Evolutionary conservation across 768 basidiomycete species (phyloP), one percentile per base, ranked within the genome.

Genomic region (Chalciporus piperatus): DNA sequence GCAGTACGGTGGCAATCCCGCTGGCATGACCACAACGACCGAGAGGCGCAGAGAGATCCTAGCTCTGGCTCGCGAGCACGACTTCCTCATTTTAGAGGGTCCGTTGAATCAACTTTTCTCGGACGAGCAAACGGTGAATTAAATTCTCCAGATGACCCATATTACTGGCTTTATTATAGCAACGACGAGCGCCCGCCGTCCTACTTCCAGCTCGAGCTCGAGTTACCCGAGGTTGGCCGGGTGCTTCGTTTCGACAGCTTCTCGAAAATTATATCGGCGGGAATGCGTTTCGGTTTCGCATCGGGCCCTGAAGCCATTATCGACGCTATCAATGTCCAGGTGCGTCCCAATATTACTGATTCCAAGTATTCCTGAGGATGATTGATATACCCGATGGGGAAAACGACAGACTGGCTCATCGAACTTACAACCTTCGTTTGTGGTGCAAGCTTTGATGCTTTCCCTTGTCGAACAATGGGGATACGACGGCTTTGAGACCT

Each of bases 181-280:
- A 64, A 73, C 6, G 63, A 70, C 11, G 72, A 81, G 22, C 75
- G 83, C 27, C 80, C 81, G 20, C 80, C 85, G 3, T 87, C 84
- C 3, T 94, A 92, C 70, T 88, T 92, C 65, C 75, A 80, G 38
- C 77, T 92, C 41, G 92, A 94, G 66, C 72, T 68, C 10, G 75
- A 80, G 41, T 76, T 80, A 61, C 74, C 76, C 3, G 77, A 82
- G 58, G 77, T 78, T n/a, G 91, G 90, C 1, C 78, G 83, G 14
- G 87, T 91, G 25, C 60, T 93, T 40, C 81, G 90, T 45, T 90
- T 95, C 63, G 92, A 94, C 63, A 87, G 85, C 63, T 75, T 94
- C 54, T 88, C 84, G 51, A 96, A 95, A 72, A 75, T 92, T 32
- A 73, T 84, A 22, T 84, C 81, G 32, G 77, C 80, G 22, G 86